A percentile compares a stretch with the other conserved stretches of the same genome.
These are phyloP conservation scores for Rutstroemia sp. DNA, from an alignment of 2,329 filamentous ascomycete genomes.

Conservation along the genomic window DNA sequence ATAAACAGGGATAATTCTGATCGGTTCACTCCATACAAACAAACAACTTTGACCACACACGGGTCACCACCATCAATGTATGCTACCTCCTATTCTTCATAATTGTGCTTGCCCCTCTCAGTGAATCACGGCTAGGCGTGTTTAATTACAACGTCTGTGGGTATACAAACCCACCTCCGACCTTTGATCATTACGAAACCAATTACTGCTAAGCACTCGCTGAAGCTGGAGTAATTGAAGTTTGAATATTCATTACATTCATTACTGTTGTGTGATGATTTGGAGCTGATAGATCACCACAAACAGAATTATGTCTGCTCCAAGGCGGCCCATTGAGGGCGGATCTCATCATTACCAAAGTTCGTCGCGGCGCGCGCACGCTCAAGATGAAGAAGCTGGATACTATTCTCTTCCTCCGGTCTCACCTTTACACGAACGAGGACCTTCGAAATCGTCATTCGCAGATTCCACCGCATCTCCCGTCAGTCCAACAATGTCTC, in stretches of 20 bases:
- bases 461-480: conserved; percentile 49
- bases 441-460: conserved; percentile 50
- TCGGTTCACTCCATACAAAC: conserved; percentile 16
- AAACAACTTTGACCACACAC: conserved; percentile 15
- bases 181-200: neutral
- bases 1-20: conserved; percentile 20
- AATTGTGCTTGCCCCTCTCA: conserved; percentile 1
- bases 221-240: neutral
- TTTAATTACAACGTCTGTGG: neutral
- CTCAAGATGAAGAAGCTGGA: conserved; percentile 64
- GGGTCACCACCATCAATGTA: conserved; percentile 21
- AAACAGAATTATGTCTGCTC: conserved; percentile 48
- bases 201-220: neutral
- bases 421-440: conserved; percentile 39
- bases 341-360: conserved; percentile 60
- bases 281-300: neutral
- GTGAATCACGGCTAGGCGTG: neutral
- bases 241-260: conserved; percentile 3
- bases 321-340: conserved; percentile 40
- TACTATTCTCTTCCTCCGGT: conserved; percentile 16
- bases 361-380: conserved; percentile 55
- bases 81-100: conserved; percentile 13
- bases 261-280: neutral
- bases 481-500: conserved; percentile 38
- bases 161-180: neutral